Percentiles rank a stretch among this genome's conserved stretches.
These are phyloP conservation scores for Cladophialophora carrionii DNA, from an alignment of 2,329 filamentous ascomycete genomes.

Conservation along the genomic window DNA sequence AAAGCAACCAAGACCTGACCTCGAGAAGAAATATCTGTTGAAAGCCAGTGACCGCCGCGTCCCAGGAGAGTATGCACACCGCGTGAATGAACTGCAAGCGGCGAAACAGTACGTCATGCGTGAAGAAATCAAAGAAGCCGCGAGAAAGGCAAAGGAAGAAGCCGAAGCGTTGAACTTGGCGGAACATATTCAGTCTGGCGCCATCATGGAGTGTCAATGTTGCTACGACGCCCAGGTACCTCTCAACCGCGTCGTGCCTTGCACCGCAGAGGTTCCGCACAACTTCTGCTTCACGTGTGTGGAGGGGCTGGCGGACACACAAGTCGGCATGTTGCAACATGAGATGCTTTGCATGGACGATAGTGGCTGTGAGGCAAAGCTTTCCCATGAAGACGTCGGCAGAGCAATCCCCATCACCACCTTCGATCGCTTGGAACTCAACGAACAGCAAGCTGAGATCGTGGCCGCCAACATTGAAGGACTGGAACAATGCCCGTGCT, in stretches of 20 bases:
- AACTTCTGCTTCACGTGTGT: slow-evolving; percentile 73
- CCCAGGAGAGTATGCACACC: slow-evolving; percentile 28
- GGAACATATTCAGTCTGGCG: slow-evolving; percentile 51
- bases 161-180: slow-evolving; percentile 45
- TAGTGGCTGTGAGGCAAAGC: slow-evolving; percentile 63
- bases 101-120: slow-evolving; percentile 39
- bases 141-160: slow-evolving; percentile 37
- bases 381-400: slow-evolving; percentile 31
- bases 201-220: slow-evolving; percentile 69
- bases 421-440: slow-evolving; percentile 65
- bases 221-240: slow-evolving; percentile 69
- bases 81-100: slow-evolving; percentile 40
- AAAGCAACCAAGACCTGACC: slow-evolving; percentile 29
- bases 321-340: slow-evolving; percentile 71
- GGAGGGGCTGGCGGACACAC: slow-evolving; percentile 65
- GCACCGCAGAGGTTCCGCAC: slow-evolving; percentile 62
- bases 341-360: slow-evolving; percentile 71
- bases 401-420: slow-evolving; percentile 50
- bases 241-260: slow-evolving; percentile 69
- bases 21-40: slow-evolving; percentile 34
- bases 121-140: slow-evolving; percentile 31
- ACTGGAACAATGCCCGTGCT: slow-evolving; percentile 78
- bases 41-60: slow-evolving; percentile 23
- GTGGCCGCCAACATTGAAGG: slow-evolving; percentile 71
- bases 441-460: slow-evolving; percentile 72